Conservation (phyloP, 345 rosid species). For the Garcia nutans region DNA sequence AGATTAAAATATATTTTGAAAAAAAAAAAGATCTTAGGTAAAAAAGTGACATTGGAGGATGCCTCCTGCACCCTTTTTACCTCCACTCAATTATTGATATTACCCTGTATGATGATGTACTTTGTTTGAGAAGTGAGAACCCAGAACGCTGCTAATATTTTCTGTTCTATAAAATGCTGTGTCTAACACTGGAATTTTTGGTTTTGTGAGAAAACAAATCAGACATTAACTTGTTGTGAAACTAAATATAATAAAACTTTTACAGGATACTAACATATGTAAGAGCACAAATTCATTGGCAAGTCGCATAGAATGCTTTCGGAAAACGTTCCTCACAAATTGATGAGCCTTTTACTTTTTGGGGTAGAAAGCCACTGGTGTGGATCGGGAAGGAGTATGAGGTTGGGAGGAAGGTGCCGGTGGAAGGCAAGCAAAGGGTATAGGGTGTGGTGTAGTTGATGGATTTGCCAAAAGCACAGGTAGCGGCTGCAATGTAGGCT, state of each 20-base stretch:
- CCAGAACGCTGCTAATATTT: too few relatives aligned
- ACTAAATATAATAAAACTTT: not conserved
- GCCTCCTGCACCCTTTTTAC: not conserved
- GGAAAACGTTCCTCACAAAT: not conserved
- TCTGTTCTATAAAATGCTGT: not conserved
- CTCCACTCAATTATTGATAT: not conserved
- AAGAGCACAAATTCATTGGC: not conserved
- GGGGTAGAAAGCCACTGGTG: slow-evolving; percentile 40
- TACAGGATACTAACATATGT: not conserved
- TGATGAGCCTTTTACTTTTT: not conserved
- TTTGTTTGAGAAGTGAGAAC: not conserved
- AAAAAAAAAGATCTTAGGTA: too few relatives aligned
- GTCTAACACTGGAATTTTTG: not conserved
- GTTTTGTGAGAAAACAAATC: not conserved
- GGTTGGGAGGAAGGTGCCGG: slow-evolving; percentile 19
- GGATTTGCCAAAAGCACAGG: slow-evolving; percentile 28
- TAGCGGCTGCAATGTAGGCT: slow-evolving; percentile 19
- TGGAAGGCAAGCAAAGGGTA: slow-evolving; percentile 17
- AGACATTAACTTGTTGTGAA: not conserved
- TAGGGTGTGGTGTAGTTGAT: slow-evolving; percentile 33
- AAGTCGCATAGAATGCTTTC: not conserved
- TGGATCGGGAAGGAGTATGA: slow-evolving; percentile 38
- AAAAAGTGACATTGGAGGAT: not conserved
- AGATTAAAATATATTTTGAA: too few relatives aligned
- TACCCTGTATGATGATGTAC: not conserved